These are phyloP conservation scores for Apiospora hydei DNA, from an alignment of 2,329 filamentous ascomycete genomes.

Conservation along the genomic window DNA sequence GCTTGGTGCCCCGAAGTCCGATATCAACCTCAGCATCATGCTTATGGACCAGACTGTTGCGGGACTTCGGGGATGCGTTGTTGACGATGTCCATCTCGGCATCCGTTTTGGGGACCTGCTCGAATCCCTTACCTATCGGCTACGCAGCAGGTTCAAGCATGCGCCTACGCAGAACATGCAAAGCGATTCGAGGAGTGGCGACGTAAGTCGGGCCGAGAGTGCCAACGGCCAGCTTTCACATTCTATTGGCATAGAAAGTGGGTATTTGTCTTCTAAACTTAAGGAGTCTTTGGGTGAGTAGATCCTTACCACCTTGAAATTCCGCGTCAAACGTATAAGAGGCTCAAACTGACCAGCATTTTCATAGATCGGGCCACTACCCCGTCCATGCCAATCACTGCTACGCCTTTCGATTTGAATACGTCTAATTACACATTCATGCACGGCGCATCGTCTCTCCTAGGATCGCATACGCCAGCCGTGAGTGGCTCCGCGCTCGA, in stretches of 20 bases:
- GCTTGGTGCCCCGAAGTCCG: slow-evolving; percentile 78
- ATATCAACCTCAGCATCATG: slow-evolving; percentile 77
- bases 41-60: slow-evolving; percentile 79
- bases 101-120: slow-evolving; percentile 84
- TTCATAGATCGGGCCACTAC: slow-evolving; percentile 48
- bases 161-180: slow-evolving; percentile 57
- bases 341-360: slow-evolving; percentile 26
- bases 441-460: slow-evolving; percentile 52
- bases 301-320: not conserved
- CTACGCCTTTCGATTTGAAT: slow-evolving; percentile 67
- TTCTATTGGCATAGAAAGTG: slow-evolving; percentile 38
- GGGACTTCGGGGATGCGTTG: slow-evolving; percentile 78
- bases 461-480: slow-evolving; percentile 56
- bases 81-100: slow-evolving; percentile 86
- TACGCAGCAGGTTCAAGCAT: slow-evolving; percentile 78
- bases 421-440: slow-evolving; percentile 63
- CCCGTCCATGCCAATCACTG: slow-evolving; percentile 62
- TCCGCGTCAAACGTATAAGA: not conserved
- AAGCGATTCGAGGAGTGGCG: slow-evolving; percentile 50
- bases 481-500: slow-evolving; percentile 41
- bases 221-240: slow-evolving; percentile 40
- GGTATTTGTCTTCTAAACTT: slow-evolving; percentile 36
- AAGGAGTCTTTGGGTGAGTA: slow-evolving; percentile 42
- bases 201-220: slow-evolving; percentile 35
- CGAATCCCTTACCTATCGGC: slow-evolving; percentile 77